Conservation (phyloP, 1,284 basidiomycete species). For the Marasmius oreades region DNA sequence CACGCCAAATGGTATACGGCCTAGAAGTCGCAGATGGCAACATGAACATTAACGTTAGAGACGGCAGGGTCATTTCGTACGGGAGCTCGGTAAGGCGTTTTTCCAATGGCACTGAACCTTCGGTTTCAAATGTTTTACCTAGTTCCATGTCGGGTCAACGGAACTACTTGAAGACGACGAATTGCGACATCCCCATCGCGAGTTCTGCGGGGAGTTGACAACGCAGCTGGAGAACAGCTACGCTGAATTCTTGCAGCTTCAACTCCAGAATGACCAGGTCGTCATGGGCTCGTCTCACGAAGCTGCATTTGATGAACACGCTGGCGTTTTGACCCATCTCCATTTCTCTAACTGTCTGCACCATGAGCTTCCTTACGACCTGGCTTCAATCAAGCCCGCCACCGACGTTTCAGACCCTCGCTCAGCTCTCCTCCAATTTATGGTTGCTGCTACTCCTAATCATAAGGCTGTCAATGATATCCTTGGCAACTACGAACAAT, state of each 20-base stretch:
- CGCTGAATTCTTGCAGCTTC: constrained; percentile 20
- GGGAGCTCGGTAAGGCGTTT: constrained; percentile 72
- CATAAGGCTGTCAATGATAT: constrained; percentile 47
- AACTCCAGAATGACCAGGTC: constrained; percentile 34
- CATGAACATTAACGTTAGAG: constrained; percentile 86
- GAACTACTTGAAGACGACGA: constrained; percentile 33
- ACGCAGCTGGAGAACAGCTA: constrained; percentile 32
- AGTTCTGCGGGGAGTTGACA: constrained; percentile 52
- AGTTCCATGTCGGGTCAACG: constrained; percentile 65
- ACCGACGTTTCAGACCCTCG: constrained; percentile 40
- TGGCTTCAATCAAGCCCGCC: constrained; percentile 18
- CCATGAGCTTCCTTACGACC: constrained; percentile 30
- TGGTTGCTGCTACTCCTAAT: constrained; percentile 69
- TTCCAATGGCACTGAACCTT: constrained; percentile 15
- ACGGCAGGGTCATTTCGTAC: constrained; percentile 75
- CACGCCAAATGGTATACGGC: constrained; percentile 77
- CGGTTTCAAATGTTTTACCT: constrained; percentile 19
- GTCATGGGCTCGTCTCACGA: constrained; percentile 27
- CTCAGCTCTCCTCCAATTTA: constrained; percentile 69
- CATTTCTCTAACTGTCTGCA: constrained; percentile 55
- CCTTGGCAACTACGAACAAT: constrained; percentile 43
- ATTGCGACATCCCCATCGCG: constrained; percentile 47
- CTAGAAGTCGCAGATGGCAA: constrained; percentile 87
- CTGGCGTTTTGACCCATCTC: constrained; percentile 41
- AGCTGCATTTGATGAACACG: constrained; percentile 16